Base-by-base conservation (phyloP, 345 rosid genomes). In the Mallotus nudiflorus region DNA sequence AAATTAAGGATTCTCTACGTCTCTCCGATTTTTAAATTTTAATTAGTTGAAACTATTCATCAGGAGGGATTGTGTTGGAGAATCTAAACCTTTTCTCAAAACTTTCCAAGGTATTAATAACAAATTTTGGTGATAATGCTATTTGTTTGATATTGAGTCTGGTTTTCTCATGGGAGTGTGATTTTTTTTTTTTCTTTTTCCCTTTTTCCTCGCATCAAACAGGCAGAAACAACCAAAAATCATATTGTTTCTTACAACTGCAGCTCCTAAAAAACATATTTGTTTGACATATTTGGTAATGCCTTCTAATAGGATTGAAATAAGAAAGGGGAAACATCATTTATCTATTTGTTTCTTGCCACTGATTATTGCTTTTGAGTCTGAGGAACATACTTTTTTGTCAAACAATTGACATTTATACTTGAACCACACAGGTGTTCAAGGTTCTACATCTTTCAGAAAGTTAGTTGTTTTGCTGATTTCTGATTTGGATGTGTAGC, bases 401-500 rank as follows among this genome's bases (percentile, higher is more conserved):
- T 62, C 3, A 50, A 28, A 13, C 13, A 29, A 19, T 39, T 55
- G 18, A 51, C 37, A 20, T 20, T 40, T 57, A 25, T 57, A 52
- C 37, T 58, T 57, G 65, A 63, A 60, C 51, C 50, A 27, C 53
- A 52, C 64, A 66, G 75, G 52, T 45, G 52, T 65, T 12, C 44
- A 6, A 13, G 60, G 45, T 31, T 65, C 28, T 28, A n/a, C 56
- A 16, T 45, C 39, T 8, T 61, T 29, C 27, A 12, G 29, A 50
- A 31, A 39, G 13, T 63, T 52, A 55, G 57, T 24, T 20, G 66
- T 20, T 14, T 51, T 44, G 31, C 50, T n/a, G 1, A 24, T 31
- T 62, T 66, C 13, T 28, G 62, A 37, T 44, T 71, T 24, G 68
- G 65, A 65, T 66, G 59, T 53, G 58, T 76, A 76, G 80, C 75